These are phyloP conservation scores for Zizania palustris DNA, from an alignment of 202 grass and related monocot species.

Conservation along the genomic window DNA sequence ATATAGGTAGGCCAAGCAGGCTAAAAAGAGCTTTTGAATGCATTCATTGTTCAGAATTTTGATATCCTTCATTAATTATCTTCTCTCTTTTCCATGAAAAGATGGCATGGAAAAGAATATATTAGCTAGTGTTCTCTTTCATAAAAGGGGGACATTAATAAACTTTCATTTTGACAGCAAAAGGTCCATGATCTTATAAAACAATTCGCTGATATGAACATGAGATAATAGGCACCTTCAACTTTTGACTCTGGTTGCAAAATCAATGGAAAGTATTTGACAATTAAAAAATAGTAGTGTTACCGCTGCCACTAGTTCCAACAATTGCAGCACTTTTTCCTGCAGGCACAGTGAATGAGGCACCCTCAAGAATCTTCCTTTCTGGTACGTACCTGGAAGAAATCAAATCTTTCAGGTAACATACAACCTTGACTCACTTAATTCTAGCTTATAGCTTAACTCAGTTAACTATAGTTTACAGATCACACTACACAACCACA, in stretches of 20 bases:
- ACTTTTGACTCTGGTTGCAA: slow-evolving; percentile 12
- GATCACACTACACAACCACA: slow-evolving; percentile 13
- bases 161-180: slow-evolving; percentile 15
- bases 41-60: slow-evolving; percentile 22
- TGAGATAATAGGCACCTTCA: slow-evolving; percentile 15
- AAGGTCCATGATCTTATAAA: slow-evolving; percentile 17
- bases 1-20: slow-evolving; percentile 7
- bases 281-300: slow-evolving; percentile 32
- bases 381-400: slow-evolving; percentile 85
- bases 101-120: not conserved
- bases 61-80: slow-evolving; percentile 4
- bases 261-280: slow-evolving; percentile 11
- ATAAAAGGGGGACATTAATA: not conserved
- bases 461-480: slow-evolving; percentile 1
- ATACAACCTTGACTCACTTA: not conserved
- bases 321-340: slow-evolving; percentile 94
- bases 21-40: slow-evolving; percentile 19
- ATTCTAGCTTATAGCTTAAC: not conserved
- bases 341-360: slow-evolving; percentile 85
- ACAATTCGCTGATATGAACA: slow-evolving; percentile 24
- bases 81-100: not conserved
- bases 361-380: slow-evolving; percentile 89
- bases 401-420: slow-evolving; percentile 45
- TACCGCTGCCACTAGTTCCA: slow-evolving; percentile 98
- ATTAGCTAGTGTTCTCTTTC: slow-evolving; percentile 24